These are phyloP conservation scores for Basidiobolus meristosporus DNA, from an alignment of 371 early-diverging fungal genomes.

Conservation along the genomic window DNA sequence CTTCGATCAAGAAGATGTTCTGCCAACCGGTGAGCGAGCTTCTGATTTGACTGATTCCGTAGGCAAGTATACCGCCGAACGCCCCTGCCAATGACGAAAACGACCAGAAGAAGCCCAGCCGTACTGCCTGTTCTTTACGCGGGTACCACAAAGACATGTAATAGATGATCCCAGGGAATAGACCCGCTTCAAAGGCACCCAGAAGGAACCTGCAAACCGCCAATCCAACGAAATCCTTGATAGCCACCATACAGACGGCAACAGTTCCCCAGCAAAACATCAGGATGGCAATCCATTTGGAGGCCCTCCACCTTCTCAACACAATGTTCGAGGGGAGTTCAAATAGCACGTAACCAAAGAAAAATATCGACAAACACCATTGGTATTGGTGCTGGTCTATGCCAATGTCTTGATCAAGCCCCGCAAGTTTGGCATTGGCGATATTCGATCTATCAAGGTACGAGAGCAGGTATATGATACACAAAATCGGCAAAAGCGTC, in stretches of 20 bases:
- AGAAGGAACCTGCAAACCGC: constrained; percentile 41
- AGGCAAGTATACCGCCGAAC: constrained; percentile 40
- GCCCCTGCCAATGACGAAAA: constrained; percentile 50
- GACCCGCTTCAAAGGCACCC: constrained; percentile 16
- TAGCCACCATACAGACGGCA: too few species aligned
- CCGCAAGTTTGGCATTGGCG: constrained; percentile 24
- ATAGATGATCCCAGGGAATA: constrained; percentile 55
- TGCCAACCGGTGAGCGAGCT: constrained; percentile 24
- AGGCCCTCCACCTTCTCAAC: background rate
- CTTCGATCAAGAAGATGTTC: constrained; percentile 13
- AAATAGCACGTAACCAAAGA: background rate
- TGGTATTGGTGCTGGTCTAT: too few species aligned
- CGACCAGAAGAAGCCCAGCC: constrained; percentile 48
- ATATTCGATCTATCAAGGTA: constrained; percentile 38
- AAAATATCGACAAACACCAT: background rate
- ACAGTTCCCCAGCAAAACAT: background rate
- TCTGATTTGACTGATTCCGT: constrained; percentile 23
- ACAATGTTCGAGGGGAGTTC: background rate
- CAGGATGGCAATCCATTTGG: background rate
- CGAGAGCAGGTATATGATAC: constrained; percentile 23
- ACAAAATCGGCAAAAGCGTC: constrained; percentile 23
- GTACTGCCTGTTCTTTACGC: constrained; percentile 41
- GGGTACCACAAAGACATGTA: constrained; percentile 62
- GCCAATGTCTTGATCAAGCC: constrained; percentile 12
- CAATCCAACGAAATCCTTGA: too few species aligned